Conservation (phyloP, 176 grass and related monocot genomes). For the Aegilops tauschii region DNA sequence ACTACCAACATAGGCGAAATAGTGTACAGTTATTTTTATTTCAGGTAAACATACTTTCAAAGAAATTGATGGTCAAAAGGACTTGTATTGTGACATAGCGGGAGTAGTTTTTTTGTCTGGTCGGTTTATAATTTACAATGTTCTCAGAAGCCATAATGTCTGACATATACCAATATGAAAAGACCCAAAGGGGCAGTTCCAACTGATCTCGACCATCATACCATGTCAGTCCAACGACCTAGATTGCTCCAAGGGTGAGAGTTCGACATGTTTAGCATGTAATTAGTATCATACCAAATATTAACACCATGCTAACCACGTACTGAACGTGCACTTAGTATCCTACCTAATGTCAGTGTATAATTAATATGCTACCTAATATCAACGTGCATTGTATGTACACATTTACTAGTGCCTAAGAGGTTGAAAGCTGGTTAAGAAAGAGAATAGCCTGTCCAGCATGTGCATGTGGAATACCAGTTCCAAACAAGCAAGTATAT, state of each 20-base stretch:
- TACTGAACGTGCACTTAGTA: no score
- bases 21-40: background rate
- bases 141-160: background rate
- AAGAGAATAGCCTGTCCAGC: constrained; percentile 3
- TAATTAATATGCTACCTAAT: no score
- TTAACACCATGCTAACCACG: no score
- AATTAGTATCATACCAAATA: no score
- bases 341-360: no score
- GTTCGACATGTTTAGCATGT: no score
- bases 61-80: background rate
- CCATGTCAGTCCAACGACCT: no score
- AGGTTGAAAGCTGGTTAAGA: background rate
- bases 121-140: background rate
- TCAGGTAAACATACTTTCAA: background rate
- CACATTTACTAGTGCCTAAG: background rate
- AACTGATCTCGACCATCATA: no score
- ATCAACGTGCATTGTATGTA: no score
- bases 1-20: background rate
- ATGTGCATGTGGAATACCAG: constrained; percentile 5
- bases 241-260: no score
- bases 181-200: no score
- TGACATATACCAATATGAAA: background rate
- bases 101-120: background rate
- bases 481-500: constrained; percentile 7
- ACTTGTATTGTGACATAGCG: background rate